Evolutionary conservation across 768 basidiomycete genomes (phyloP).

Genomic region (Daedalea quercina): DNA sequence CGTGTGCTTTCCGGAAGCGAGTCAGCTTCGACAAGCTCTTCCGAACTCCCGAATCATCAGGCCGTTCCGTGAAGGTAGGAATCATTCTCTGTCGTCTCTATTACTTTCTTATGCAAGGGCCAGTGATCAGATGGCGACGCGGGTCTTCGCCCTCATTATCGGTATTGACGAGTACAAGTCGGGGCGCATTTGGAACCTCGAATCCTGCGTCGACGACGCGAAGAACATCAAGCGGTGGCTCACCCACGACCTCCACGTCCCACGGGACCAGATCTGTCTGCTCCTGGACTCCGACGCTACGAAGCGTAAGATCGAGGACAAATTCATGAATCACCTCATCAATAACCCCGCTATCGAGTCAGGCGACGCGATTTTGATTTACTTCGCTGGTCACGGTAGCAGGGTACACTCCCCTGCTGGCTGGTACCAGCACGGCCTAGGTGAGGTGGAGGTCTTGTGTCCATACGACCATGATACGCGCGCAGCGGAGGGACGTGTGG

Average conservation of each 20-base stretch:
- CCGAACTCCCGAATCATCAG: too few species aligned
- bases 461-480: constrained; percentile 60
- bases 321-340: constrained; percentile 54
- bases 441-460: constrained; percentile 52
- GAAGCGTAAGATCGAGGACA: constrained; percentile 52
- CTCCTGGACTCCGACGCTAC: constrained; percentile 56
- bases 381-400: constrained; percentile 73
- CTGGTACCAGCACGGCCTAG: constrained; percentile 45
- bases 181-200: constrained; percentile 51
- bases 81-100: not conserved
- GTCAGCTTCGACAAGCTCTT: not conserved
- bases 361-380: constrained; percentile 61
- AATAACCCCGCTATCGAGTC: constrained; percentile 52
- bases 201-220: constrained; percentile 61
- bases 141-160: constrained; percentile 59
- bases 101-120: not conserved
- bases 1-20: not conserved
- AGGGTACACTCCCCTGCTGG: constrained; percentile 46
- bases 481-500: constrained; percentile 36
- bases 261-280: constrained; percentile 47
- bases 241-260: constrained; percentile 47
- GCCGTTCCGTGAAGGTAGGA: not conserved
- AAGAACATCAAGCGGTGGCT: constrained; percentile 54
- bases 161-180: constrained; percentile 69
- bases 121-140: constrained; percentile 31